Evolutionary conservation across 192 early-diverging fungal genomes (phyloP), one percentile per base, ranked within the genome.

Genomic region (Dissophora globulifera): DNA sequence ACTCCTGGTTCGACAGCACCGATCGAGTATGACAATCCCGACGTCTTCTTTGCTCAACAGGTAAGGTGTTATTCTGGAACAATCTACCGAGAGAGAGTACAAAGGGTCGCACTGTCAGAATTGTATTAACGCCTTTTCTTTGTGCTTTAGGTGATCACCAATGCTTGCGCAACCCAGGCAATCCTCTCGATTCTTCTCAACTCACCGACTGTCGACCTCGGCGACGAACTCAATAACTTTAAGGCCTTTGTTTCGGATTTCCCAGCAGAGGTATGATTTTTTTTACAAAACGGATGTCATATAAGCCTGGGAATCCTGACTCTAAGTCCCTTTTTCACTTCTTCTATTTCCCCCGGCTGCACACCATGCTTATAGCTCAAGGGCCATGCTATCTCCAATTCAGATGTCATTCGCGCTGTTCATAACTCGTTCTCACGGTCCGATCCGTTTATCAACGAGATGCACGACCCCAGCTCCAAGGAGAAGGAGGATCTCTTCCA

Each of bases 91-190:
- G n/a, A n/a, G n/a, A n/a, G n/a, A n/a, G n/a, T n/a, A n/a, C n/a
- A n/a, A n/a, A n/a, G n/a, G n/a, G n/a, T n/a, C n/a, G n/a, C n/a
- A n/a, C n/a, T 38, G 35, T 45, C 4, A n/a, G 17, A 12, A 45
- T 52, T 4, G 9, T n/a, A 45, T 45, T n/a, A n/a, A 45, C 13
- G 12, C 7, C 31, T 8, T 22, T 58, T 58, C 32, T 53, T 10
- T 56, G 2, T 9, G 3, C 29, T 69, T 15, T 88, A 94, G 80
- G 85, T 94, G 2, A 91, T 94, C 47, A 83, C 88, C 20, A 94
- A 94, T 80, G 93, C 93, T 0, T 94, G 93, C 53, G 93, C 93
- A 29, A 94, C 93, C 1, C 93, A 94, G 63, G 93, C 93, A 4
- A 93, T 94, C 56, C 68, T 94, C 16, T 89, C 89, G 1, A 85